Evolutionary conservation across 2,329 filamentous ascomycete genomes (phyloP).

Genomic region (Aspergillus sojae): DNA sequence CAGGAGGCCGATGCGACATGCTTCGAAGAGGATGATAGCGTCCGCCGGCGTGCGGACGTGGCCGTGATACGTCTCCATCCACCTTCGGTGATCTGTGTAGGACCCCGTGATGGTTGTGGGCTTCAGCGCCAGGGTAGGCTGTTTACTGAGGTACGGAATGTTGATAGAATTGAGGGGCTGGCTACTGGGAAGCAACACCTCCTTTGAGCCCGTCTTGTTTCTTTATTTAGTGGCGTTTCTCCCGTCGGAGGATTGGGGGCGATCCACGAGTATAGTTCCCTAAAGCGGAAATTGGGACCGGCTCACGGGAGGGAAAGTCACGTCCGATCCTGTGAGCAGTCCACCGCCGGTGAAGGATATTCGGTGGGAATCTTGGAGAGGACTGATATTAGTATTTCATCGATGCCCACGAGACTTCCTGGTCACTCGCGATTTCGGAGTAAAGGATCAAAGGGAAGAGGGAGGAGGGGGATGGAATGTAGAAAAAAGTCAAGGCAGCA

Average conservation of each 20-base stretch:
- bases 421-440: constrained; percentile 18
- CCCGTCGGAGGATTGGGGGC: neutral
- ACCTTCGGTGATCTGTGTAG: constrained; percentile 27
- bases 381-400: constrained; percentile 20
- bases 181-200: constrained; percentile 11
- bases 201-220: constrained; percentile 1
- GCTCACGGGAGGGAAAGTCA: neutral
- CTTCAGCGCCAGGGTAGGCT: constrained; percentile 24
- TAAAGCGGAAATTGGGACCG: constrained; percentile 11
- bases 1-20: constrained; percentile 83
- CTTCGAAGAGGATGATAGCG: constrained; percentile 98
- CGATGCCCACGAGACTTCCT: constrained; percentile 18
- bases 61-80: constrained; percentile 96
- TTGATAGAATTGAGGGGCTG: constrained; percentile 8
- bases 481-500: constrained; percentile 10
- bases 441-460: constrained; percentile 4
- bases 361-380: neutral
- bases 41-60: constrained; percentile 94
- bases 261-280: constrained; percentile 14
- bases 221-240: neutral
- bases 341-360: neutral
- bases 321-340: neutral
- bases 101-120: constrained; percentile 20
- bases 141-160: constrained; percentile 17
- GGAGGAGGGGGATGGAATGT: constrained; percentile 16